A percentile compares a stretch with the other conserved stretches of the same genome.
Evolutionary conservation across 2,329 filamentous ascomycete species (phyloP).

Genomic region (Alternaria incomplexa): DNA sequence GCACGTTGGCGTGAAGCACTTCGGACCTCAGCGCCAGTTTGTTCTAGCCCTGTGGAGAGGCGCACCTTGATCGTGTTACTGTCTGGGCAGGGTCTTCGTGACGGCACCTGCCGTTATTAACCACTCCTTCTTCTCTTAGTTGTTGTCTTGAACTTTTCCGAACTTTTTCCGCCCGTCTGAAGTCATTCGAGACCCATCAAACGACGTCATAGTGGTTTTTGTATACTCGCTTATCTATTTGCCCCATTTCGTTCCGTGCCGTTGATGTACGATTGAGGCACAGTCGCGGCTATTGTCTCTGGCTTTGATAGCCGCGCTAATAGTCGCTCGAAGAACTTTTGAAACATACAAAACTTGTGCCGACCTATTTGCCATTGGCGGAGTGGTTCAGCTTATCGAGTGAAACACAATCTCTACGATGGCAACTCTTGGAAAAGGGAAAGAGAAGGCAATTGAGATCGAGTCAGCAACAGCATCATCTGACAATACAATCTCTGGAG

Average conservation of each 20-base stretch:
- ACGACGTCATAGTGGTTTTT: neutral
- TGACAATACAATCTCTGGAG: neutral
- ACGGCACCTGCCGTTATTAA: neutral
- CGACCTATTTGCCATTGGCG: neutral
- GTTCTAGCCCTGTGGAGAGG: neutral
- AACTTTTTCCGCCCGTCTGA: neutral
- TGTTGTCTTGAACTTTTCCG: neutral
- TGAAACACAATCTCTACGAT: neutral
- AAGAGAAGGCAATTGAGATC: neutral
- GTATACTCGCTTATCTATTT: conserved; percentile 4
- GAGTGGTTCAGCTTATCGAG: neutral
- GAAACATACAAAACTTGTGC: neutral
- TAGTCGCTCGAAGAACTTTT: neutral
- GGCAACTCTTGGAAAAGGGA: conserved; percentile 1
- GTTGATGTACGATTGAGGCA: conserved; percentile 3
- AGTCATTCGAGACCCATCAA: neutral
- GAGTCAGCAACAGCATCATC: neutral
- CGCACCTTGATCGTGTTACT: neutral
- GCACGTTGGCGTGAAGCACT: neutral
- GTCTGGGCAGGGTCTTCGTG: neutral
- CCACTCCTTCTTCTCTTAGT: too few relatives aligned
- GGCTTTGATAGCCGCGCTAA: neutral
- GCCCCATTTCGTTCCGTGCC: neutral
- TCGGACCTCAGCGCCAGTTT: conserved; percentile 1
- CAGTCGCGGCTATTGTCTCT: conserved; percentile 3